These are phyloP conservation scores for Podaxis pistillaris DNA, from an alignment of 768 basidiomycete species.

Conservation along the genomic window DNA sequence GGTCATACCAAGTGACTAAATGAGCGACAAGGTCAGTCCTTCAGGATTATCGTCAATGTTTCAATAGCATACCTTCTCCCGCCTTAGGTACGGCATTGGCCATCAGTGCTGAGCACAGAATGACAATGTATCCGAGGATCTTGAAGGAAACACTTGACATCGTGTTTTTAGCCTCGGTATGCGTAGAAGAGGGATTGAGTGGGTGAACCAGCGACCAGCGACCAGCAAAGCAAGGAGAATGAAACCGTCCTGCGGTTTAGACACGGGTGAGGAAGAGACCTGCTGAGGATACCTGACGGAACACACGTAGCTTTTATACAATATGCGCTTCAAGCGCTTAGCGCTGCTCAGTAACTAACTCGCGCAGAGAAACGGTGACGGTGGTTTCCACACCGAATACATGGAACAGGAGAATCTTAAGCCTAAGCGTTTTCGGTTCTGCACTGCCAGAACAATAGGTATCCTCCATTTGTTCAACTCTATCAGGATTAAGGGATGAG, in stretches of 20 bases:
- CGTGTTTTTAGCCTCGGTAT: neutral
- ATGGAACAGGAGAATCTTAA: too few species aligned
- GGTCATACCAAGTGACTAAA: conserved; percentile 7
- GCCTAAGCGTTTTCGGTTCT: too few species aligned
- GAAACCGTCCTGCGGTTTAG: conserved; percentile 10
- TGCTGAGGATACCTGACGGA: neutral
- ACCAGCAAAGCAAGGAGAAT: neutral
- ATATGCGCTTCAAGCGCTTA: neutral
- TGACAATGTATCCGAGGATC: neutral
- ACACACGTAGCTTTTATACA: neutral
- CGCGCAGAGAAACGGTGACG: neutral
- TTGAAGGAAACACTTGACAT: conserved; percentile 1
- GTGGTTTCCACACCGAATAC: neutral
- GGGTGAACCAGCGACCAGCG: conserved; percentile 8
- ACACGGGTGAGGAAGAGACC: neutral
- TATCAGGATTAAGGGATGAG: too few species aligned
- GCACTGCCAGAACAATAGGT: too few species aligned
- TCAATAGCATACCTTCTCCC: neutral
- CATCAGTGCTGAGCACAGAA: neutral
- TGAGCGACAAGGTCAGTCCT: neutral
- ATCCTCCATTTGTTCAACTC: too few species aligned
- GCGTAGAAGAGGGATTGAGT: neutral
- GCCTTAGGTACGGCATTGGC: neutral
- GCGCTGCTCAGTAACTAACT: neutral
- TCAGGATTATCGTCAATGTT: neutral